Evolutionary conservation across 805 yeast species (phyloP).

Genomic region (Wickerhamomyces alni): DNA sequence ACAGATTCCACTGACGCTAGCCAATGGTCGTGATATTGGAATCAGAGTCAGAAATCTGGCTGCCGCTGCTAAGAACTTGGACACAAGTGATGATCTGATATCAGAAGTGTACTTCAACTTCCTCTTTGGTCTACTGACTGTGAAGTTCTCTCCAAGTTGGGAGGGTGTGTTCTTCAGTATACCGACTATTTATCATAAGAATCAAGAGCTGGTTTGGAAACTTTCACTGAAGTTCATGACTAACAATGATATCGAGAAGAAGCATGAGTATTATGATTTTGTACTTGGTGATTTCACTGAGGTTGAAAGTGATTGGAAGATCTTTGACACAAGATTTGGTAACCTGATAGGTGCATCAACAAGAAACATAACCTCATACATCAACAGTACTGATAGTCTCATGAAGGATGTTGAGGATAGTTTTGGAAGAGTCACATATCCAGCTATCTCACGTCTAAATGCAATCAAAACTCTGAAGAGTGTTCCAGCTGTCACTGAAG

Average conservation of each 20-base stretch:
- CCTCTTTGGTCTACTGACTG: constrained; percentile 65
- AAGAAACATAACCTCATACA: constrained; percentile 6
- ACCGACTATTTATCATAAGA: constrained; percentile 37
- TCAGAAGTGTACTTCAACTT: constrained; percentile 38
- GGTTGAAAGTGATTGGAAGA: constrained; percentile 9
- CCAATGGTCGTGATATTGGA: constrained; percentile 68
- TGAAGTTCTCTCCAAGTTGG: constrained; percentile 84
- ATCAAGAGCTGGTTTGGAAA: constrained; percentile 49
- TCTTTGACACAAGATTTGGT: constrained; percentile 16
- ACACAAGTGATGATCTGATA: constrained; percentile 15
- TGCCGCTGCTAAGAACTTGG: constrained; percentile 30
- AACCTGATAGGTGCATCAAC: constrained; percentile 8
- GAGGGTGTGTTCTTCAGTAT: constrained; percentile 61
- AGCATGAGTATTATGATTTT: constrained; percentile 6
- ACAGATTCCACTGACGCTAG: constrained; percentile 62
- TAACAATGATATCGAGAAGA: constrained; percentile 4
- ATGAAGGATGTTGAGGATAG: constrained; percentile 10
- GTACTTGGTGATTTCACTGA: constrained; percentile 10
- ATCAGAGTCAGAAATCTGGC: constrained; percentile 60
- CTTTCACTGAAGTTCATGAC: constrained; percentile 33
- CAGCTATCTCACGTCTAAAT: constrained; percentile 36
- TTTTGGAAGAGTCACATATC: constrained; percentile 5
- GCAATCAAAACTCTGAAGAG: constrained; percentile 49
- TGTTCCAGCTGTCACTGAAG: constrained; percentile 68
- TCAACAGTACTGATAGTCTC: constrained; percentile 6